Evolutionary conservation across 1,139 yeast genomes (phyloP).

Genomic region (Suhomyces taliae): DNA sequence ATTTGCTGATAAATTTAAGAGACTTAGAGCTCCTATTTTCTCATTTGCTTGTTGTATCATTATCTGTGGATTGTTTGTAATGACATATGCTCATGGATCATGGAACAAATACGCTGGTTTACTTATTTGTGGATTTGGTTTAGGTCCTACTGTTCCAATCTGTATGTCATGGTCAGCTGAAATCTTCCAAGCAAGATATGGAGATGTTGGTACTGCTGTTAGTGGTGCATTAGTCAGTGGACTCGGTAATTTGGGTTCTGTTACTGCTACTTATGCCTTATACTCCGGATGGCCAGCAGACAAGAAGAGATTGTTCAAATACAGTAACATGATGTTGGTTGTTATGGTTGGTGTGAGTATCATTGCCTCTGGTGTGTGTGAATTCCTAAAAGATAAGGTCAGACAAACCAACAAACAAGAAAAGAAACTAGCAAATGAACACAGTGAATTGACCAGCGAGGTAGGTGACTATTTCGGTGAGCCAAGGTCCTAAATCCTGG

Average conservation of each 20-base stretch:
- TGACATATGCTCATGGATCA: conserved; percentile 69
- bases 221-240: conserved; percentile 84
- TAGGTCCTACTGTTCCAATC: conserved; percentile 89
- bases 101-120: conserved; percentile 84
- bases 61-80: conserved; percentile 71
- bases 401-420: conserved; percentile 10
- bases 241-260: conserved; percentile 82
- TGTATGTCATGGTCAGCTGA: conserved; percentile 87
- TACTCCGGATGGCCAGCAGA: conserved; percentile 89
- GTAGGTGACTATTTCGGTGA: no score
- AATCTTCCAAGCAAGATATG: conserved; percentile 68
- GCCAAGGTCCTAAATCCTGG: no score
- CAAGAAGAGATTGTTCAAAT: conserved; percentile 53
- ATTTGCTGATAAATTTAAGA: conserved; percentile 67
- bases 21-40: conserved; percentile 61
- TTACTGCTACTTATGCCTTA: conserved; percentile 80
- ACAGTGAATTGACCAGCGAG: no score
- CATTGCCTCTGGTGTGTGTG: conserved; percentile 42
- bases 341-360: conserved; percentile 74
- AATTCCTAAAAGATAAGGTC: conserved; percentile 26
- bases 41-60: conserved; percentile 62
- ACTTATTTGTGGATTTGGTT: conserved; percentile 78
- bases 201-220: conserved; percentile 84
- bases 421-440: background rate
- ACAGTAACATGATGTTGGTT: conserved; percentile 85